Base-by-base conservation (phyloP, 2,329 filamentous ascomycete genomes). In the Epichloe bromicola region DNA sequence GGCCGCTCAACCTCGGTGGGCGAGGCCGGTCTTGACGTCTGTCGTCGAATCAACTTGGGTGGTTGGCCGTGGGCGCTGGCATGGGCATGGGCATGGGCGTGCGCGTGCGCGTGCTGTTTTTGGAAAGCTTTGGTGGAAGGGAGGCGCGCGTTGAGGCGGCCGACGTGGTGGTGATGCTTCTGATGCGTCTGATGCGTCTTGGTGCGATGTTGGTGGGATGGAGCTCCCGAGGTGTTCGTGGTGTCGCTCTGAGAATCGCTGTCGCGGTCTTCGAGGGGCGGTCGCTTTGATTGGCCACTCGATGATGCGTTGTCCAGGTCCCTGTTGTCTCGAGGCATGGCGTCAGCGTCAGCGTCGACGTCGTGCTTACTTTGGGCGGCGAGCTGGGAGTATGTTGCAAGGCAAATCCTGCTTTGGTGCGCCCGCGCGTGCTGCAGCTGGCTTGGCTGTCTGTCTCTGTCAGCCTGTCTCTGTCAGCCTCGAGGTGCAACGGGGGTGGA, bases 221-320 rank as follows among this genome's bases (percentile, higher is more conserved):
- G 53, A 46, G 50, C 52, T 20, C 51, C 58, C 19, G 58, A 49
- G 51, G 55, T 58, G 54, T 57, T 56, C 50, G 57, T 57, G 55
- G 55, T 55, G 41, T 63, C 65, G 58, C 61, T 65, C 48, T 67
- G 60, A 33, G 64, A 57, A 56, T 65, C 62, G 59, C 64, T 66
- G 54, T 67, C 63, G 58, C 62, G 64, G 53, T 65, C 63, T 58
- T 56, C 61, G 61, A 65, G 63, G 50, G 66, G 57, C 60, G 73
- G 69, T 26, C 72, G 71, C 67, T 76, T 78, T 78, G 74, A 78
- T 78, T 78, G 75, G 75, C 67, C 66, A 62, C 65, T 64, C 57
- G 67, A 64, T 58, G 70, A 68, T 65, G 70, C 65, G 66, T 70
- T 72, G 64, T 74, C 70, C 59, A 61, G 62, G 59, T 76, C 71